Conservation (phyloP, 2,329 filamentous ascomycete genomes). For the Apiospora marii region DNA sequence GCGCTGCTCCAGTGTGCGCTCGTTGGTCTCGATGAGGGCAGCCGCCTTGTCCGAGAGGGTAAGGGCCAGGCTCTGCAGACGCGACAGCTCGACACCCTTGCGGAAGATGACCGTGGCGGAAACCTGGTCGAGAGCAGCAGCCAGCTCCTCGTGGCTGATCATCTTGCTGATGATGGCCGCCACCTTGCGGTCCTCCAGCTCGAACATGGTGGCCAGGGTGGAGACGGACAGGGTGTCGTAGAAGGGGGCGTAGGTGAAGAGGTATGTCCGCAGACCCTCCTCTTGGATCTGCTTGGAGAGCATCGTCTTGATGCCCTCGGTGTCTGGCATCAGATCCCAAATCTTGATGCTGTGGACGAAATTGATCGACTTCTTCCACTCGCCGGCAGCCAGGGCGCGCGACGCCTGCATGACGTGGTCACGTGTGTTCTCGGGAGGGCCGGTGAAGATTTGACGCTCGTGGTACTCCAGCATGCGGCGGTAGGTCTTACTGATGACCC, state of each 20-base stretch:
- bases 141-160: constrained; percentile 99
- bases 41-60: constrained; percentile 97
- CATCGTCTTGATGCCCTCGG: constrained; percentile 95
- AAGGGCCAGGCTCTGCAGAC: constrained; percentile 93
- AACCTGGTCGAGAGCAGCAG: constrained; percentile 95
- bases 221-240: constrained; percentile 93
- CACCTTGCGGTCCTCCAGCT: constrained; percentile 89
- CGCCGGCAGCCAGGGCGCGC: constrained; percentile 93
- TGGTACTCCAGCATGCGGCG: constrained; percentile 99
- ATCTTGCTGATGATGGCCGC: constrained; percentile 97
- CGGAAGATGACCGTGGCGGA: constrained; percentile 98
- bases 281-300: constrained; percentile 98
- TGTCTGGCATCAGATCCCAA: constrained; percentile 96
- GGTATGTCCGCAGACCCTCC: constrained; percentile 95
- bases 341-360: constrained; percentile 99
- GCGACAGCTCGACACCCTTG: constrained; percentile 97
- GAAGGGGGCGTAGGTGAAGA: constrained; percentile 99
- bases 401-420: constrained; percentile 99
- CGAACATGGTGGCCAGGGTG: constrained; percentile 93
- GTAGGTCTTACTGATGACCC: constrained; percentile 99
- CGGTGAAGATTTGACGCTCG: constrained; percentile 98
- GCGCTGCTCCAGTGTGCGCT: constrained; percentile 94
- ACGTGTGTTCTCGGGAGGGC: constrained; percentile 96
- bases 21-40: constrained; percentile 94
- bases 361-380: constrained; percentile 96